Conservation (phyloP, 225 moss, liverwort and hornwort genomes). For the Climacium dendroides region DNA sequence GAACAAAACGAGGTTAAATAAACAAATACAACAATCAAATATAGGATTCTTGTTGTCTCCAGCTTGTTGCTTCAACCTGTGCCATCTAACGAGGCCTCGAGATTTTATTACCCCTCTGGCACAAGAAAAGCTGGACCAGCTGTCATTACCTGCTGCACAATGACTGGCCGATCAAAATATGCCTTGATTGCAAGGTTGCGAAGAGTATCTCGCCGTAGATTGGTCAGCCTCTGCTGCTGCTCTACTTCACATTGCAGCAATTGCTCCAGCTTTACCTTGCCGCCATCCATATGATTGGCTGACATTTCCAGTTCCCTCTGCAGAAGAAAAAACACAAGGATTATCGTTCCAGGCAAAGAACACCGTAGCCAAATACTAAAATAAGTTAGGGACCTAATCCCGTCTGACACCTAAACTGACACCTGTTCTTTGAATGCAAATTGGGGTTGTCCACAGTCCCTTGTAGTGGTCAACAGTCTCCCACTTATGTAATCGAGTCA, state of each 20-base stretch:
- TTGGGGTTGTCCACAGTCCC: not conserved
- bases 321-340: not conserved
- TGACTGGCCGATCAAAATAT: not conserved
- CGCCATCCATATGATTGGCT: conserved; percentile 27
- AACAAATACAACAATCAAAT: not conserved
- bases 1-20: not conserved
- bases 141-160: not conserved
- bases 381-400: not conserved
- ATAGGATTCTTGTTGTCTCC: not conserved
- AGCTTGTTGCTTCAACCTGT: not conserved
- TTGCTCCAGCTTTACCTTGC: conserved; percentile 39
- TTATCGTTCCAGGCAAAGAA: not conserved
- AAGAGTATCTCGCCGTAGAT: conserved; percentile 9
- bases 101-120: not conserved
- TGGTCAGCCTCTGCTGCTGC: conserved; percentile 32
- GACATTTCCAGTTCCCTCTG: conserved; percentile 44
- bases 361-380: not conserved
- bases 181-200: conserved; percentile 6
- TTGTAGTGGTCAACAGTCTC: not conserved
- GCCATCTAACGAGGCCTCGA: not conserved
- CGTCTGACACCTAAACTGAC: not conserved
- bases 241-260: conserved; percentile 44
- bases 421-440: not conserved
- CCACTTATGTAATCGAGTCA: not conserved
- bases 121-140: not conserved